phyloP scores from a whole-genome alignment of 495 filamentous ascomycete genomes.

The Penicillium angulare region DNA sequence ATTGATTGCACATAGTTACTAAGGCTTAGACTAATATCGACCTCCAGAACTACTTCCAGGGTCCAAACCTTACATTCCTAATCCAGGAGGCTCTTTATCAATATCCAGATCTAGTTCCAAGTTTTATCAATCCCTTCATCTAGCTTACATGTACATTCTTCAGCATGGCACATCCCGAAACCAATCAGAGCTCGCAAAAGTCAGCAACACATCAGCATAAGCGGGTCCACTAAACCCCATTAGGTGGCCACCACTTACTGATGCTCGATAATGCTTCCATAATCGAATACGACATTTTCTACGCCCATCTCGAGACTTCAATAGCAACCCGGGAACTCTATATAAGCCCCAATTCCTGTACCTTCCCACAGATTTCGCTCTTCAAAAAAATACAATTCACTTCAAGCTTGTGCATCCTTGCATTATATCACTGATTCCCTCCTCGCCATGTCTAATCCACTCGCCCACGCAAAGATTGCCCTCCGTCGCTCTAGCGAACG shows the following conservation, averaged over 20 bases:
- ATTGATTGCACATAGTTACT: no score
- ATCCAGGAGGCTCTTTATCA: no score
- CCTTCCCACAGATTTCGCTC: background rate
- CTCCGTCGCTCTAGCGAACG: conserved; percentile 59
- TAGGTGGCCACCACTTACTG: background rate
- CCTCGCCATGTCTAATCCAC: conserved; percentile 49
- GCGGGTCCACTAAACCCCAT: background rate
- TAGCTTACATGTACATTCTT: no score
- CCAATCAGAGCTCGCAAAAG: background rate
- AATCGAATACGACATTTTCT: conserved; percentile 14
- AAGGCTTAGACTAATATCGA: no score
- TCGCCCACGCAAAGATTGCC: conserved; percentile 61
- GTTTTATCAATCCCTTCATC: no score
- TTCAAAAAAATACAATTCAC: background rate
- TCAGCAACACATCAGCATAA: conserved; percentile 1
- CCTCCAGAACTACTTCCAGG: no score
- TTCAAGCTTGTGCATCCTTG: no score
- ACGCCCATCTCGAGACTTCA: conserved; percentile 6
- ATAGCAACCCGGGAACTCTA: background rate
- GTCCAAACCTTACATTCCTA: no score
- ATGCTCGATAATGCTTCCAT: conserved; percentile 22
- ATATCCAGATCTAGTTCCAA: no score
- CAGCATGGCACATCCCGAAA: background rate
- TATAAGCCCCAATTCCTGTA: conserved; percentile 1
- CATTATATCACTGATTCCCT: background rate